Conservation (phyloP, 1,284 basidiomycete species). For the Leccinum pallidistipes region DNA sequence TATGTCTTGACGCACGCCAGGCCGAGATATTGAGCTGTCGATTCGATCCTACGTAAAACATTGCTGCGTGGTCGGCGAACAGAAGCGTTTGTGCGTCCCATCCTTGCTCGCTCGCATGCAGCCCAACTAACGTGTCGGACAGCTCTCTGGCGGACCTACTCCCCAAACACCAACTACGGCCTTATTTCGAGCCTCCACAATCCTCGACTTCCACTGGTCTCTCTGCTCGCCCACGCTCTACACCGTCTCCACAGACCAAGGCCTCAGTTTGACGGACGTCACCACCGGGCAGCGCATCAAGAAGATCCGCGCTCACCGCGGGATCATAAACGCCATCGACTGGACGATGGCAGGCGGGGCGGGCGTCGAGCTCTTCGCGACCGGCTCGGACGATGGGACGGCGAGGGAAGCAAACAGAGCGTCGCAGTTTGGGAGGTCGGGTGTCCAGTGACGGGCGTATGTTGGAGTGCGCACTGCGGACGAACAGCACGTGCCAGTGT, state of each 20-base stretch:
- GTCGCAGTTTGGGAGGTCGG: slow-evolving; percentile 82
- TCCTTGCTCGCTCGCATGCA: not conserved
- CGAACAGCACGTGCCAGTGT: slow-evolving; percentile 67
- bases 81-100: slow-evolving; percentile 67
- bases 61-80: slow-evolving; percentile 82
- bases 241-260: slow-evolving; percentile 84
- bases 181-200: slow-evolving; percentile 73
- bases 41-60: slow-evolving; percentile 80
- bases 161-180: slow-evolving; percentile 82
- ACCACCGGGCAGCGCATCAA: slow-evolving; percentile 75
- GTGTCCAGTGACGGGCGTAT: slow-evolving; percentile 88
- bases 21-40: slow-evolving; percentile 77
- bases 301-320: slow-evolving; percentile 81
- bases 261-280: slow-evolving; percentile 71
- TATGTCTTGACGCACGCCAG: slow-evolving; percentile 38
- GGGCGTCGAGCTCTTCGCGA: slow-evolving; percentile 80
- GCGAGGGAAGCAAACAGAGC: slow-evolving; percentile 72
- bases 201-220: slow-evolving; percentile 82
- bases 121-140: not conserved
- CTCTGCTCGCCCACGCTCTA: slow-evolving; percentile 70
- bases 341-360: slow-evolving; percentile 78
- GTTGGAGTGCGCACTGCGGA: slow-evolving; percentile 92
- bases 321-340: slow-evolving; percentile 88
- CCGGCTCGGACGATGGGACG: slow-evolving; percentile 94
- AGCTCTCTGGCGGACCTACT: slow-evolving; percentile 82